Base-by-base conservation (phyloP, 177 flowering plant species). In the Telopea speciosissima region DNA sequence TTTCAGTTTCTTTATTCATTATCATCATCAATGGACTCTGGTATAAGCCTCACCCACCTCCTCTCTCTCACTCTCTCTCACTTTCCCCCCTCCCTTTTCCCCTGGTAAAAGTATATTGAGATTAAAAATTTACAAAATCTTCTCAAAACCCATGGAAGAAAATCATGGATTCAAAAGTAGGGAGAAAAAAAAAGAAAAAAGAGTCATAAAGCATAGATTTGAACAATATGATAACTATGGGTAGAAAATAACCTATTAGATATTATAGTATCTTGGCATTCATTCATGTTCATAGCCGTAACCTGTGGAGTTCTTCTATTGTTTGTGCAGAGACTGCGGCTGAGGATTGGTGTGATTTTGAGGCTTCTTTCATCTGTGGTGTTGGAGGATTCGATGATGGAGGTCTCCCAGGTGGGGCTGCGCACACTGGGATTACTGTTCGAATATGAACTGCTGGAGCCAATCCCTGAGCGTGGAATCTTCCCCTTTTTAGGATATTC, bases 371-470 rank as follows among this genome's bases (percentile, higher is more conserved):
- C 49, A 49, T 59, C 60, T 60, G 67, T 22, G 65, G 21, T 56
- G 80, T 6, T 40, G 76, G 66, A 31, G 71, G 72, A 56, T 54
- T 72, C 59, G 78, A 5, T 36, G 45, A 52, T 25, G 63, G 72
- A 28, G 67, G 66, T 49, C 70, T 68, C 28, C 16, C 23, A 19
- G 82, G 85, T 42, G 89, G 86, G 25, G 87, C 82, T 49, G 88
- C 87, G 71, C 85, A 86, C 1, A 86, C 89, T 44, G 89, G 87
- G 40, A 86, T 77, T 64, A 83, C 84, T 63, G 89, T 83, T 65
- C 89, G 80, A 60, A 86, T 82, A 44, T 83, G 82, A 73, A 86
- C 89, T 26, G 89, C 85, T 23, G 86, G 89, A 10, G 87, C 89
- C n/a, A 82, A 67, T 68, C 77, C 80, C 23, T 79, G 79, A 1